Conservation (phyloP, 768 basidiomycete species). For the Calocera cornea region DNA sequence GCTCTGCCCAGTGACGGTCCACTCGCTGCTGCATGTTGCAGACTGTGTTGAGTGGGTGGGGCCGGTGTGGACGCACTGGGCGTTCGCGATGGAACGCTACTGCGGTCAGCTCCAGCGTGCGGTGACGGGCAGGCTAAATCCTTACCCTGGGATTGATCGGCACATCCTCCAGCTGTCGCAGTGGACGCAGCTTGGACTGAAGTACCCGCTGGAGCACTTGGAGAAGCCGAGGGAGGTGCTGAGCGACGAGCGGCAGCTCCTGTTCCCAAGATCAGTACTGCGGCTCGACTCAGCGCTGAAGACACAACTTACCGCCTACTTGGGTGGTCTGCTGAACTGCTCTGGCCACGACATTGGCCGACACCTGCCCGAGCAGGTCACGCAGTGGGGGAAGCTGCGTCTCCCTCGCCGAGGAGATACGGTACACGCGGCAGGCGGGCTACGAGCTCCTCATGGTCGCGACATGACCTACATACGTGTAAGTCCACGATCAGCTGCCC, state of each 20-base stretch:
- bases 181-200: neutral
- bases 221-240: neutral
- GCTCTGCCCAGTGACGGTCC: constrained; percentile 24
- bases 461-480: neutral
- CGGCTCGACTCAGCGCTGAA: neutral
- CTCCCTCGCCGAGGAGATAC: neutral
- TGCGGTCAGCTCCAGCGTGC: constrained; percentile 23
- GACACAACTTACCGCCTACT: neutral
- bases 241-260: neutral
- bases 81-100: constrained; percentile 27
- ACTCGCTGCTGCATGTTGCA: constrained; percentile 26
- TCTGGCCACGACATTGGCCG: neutral
- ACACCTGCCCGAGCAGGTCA: neutral
- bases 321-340: neutral
- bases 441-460: neutral
- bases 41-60: constrained; percentile 24
- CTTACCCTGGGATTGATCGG: constrained; percentile 24
- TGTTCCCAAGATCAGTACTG: neutral
- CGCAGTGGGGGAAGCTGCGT: neutral
- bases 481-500: neutral
- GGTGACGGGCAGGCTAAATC: constrained; percentile 18
- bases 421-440: neutral
- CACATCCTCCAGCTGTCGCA: neutral
- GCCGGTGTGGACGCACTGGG: constrained; percentile 27
- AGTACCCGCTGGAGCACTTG: neutral